Evolutionary conservation across 1,139 yeast species (phyloP).

Genomic region (Kodamaea derodonti): DNA sequence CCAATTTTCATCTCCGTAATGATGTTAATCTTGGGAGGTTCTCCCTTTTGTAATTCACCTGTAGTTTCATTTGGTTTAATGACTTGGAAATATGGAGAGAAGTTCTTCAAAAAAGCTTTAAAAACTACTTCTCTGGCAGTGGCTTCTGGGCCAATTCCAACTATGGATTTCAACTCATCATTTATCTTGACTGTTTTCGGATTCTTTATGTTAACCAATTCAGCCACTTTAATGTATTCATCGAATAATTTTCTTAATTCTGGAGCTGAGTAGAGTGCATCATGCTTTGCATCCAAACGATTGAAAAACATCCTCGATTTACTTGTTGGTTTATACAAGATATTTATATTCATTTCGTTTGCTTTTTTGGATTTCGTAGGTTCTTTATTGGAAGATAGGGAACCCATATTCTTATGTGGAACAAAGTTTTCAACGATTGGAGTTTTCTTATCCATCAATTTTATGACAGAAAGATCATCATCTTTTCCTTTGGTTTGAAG

Average conservation of each 20-base stretch:
- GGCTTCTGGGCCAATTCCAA: slow-evolving; percentile 19
- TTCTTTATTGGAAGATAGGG: slow-evolving; percentile 12
- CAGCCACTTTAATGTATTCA: slow-evolving; percentile 50
- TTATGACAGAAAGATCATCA: slow-evolving; percentile 63
- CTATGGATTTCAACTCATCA: slow-evolving; percentile 31
- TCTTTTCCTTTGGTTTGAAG: slow-evolving; percentile 69
- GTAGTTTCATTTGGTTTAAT: slow-evolving; percentile 42
- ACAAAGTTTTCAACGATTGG: slow-evolving; percentile 55
- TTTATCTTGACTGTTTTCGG: slow-evolving; percentile 54
- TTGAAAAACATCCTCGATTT: slow-evolving; percentile 49
- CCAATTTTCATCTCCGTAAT: slow-evolving; percentile 79
- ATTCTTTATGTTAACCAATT: slow-evolving; percentile 44
- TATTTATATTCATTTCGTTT: slow-evolving; percentile 31
- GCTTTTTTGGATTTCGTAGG: slow-evolving; percentile 21
- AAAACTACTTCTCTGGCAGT: slow-evolving; percentile 52
- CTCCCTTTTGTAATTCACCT: slow-evolving; percentile 52
- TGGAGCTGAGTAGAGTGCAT: slow-evolving; percentile 44
- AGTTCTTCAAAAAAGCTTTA: slow-evolving; percentile 46
- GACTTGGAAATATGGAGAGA: slow-evolving; percentile 58
- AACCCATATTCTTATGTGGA: slow-evolving; percentile 50
- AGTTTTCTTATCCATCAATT: slow-evolving; percentile 44
- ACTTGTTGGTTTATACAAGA: slow-evolving; percentile 53
- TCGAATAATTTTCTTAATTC: slow-evolving; percentile 54
- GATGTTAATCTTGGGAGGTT: slow-evolving; percentile 62
- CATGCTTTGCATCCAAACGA: slow-evolving; percentile 33